Evolutionary conservation across 2,329 filamentous ascomycete species (phyloP), one percentile per base, ranked within the genome.

Genomic region (Fusarium guadeloupense): DNA sequence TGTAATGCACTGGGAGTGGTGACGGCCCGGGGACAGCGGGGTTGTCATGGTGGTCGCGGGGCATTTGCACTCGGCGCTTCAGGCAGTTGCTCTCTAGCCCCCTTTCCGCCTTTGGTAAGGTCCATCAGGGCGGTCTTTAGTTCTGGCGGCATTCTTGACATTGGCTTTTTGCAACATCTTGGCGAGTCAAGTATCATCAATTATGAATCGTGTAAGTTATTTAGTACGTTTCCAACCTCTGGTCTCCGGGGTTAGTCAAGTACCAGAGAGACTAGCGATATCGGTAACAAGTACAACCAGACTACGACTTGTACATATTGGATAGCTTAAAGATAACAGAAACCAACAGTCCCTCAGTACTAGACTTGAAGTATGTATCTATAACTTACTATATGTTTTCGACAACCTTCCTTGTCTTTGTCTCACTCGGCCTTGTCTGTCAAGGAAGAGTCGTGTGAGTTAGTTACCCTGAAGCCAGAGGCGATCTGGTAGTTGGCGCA

Each of bases 11-110:
- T 33, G 41, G 40, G 41, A 38, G 35, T 41, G n/a, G n/a, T n/a
- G n/a, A n/a, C n/a, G n/a, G n/a, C n/a, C n/a, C n/a, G n/a, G n/a
- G n/a, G n/a, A 17, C 44, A 48, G 61, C 56, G 61, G 61, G 61
- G 61, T 64, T n/a, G 39, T 59, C 44, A 55, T 59, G 44, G 44
- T 45, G 33, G 57, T 48, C 61, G 61, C 61, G 61, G 61, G 61
- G 61, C 46, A 62, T 41, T 38, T 45, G n/a, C n/a, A n/a, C n/a
- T n/a, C 28, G 23, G 23, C 14, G 21, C 25, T 51, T 43, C 16
- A 17, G 16, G 17, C 34, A 37, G 34, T 10, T n/a, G 35, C 35
- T 52, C 20, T 35, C 41, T 53, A 63, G 59, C 60, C 43, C 52
- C 17, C 16, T 37, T 62, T 58, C 61, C 60, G 56, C 30, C 35